Evolutionary conservation across 2,329 filamentous ascomycete species (phyloP).

Genomic region (Xylariaceae sp.): DNA sequence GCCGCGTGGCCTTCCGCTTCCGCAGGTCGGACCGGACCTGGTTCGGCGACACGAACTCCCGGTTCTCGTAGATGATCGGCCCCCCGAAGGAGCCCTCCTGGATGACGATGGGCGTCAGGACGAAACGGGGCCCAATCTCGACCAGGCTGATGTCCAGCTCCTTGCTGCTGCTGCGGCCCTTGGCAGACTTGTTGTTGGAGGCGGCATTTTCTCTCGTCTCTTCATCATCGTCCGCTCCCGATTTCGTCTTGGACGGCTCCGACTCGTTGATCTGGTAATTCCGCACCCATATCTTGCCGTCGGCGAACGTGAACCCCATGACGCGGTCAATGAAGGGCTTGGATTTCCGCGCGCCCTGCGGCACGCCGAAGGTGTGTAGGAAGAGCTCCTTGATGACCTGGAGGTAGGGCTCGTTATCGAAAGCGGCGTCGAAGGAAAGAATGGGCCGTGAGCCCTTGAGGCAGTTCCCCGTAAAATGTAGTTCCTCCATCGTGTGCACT

Average conservation of each 20-base stretch:
- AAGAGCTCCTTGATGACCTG: constrained; percentile 87
- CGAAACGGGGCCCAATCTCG: constrained; percentile 92
- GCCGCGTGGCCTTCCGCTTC: constrained; percentile 73
- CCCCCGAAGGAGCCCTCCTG: constrained; percentile 94
- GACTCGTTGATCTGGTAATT: constrained; percentile 92
- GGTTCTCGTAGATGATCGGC: constrained; percentile 97
- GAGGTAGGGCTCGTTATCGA: constrained; percentile 80
- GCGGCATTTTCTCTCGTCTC: constrained; percentile 48
- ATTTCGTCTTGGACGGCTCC: constrained; percentile 58
- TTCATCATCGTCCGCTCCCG: constrained; percentile 42
- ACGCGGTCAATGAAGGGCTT: constrained; percentile 98
- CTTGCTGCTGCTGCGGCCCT: constrained; percentile 43
- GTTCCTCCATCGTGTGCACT: constrained; percentile 51
- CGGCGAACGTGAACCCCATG: constrained; percentile 86
- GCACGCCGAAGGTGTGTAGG: constrained; percentile 88
- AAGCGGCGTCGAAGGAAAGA: constrained; percentile 86
- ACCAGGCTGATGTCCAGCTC: constrained; percentile 81
- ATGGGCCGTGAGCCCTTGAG: constrained; percentile 90
- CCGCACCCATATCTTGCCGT: constrained; percentile 94
- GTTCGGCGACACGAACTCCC: constrained; percentile 95
- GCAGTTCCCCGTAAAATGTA: constrained; percentile 96
- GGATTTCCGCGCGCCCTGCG: constrained; percentile 81
- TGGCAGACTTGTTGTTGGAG: constrained; percentile 46
- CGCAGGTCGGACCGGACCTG: constrained; percentile 84
- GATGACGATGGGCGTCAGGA: constrained; percentile 88